phyloP scores from a whole-genome alignment of 2,329 filamentous ascomycete genomes.

The Endoconidiophora laricicola region DNA sequence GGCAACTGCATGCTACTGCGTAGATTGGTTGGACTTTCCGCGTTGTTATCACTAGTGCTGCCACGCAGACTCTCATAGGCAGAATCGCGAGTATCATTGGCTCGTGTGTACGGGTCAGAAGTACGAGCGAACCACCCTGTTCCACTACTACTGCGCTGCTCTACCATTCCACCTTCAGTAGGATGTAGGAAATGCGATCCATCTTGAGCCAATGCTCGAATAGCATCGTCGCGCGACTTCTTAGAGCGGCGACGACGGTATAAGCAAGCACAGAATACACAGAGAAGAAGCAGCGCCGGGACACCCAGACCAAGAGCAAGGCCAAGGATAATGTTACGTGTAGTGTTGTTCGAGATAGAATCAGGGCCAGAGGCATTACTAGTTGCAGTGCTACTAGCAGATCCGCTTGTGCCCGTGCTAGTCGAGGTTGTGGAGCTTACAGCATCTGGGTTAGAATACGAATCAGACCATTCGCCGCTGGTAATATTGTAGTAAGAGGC shows the following conservation, averaged over 20 bases:
- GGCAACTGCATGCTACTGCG: conserved; percentile 15
- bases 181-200: conserved; percentile 27
- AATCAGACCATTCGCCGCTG: conserved; percentile 34
- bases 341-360: conserved; percentile 3
- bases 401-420: conserved; percentile 8
- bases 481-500: conserved; percentile 40
- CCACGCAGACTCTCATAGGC: conserved; percentile 28
- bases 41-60: conserved; percentile 17
- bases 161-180: conserved; percentile 24
- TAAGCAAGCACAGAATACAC: conserved; percentile 34
- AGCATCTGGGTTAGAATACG: conserved; percentile 23
- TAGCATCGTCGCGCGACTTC: conserved; percentile 27
- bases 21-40: conserved; percentile 18
- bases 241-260: conserved; percentile 20
- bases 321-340: conserved; percentile 35
- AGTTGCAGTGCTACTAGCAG: conserved; percentile 9
- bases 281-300: conserved; percentile 29
- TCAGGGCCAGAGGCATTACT: not conserved
- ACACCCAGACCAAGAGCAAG: conserved; percentile 50
- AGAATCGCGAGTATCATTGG: conserved; percentile 14
- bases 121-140: conserved; percentile 19
- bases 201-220: conserved; percentile 34
- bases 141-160: conserved; percentile 21
- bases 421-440: not conserved
- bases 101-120: not conserved